These are phyloP conservation scores for Nannizziopsis arthrosporioides DNA, from an alignment of 2,329 filamentous ascomycete genomes.

Conservation along the genomic window DNA sequence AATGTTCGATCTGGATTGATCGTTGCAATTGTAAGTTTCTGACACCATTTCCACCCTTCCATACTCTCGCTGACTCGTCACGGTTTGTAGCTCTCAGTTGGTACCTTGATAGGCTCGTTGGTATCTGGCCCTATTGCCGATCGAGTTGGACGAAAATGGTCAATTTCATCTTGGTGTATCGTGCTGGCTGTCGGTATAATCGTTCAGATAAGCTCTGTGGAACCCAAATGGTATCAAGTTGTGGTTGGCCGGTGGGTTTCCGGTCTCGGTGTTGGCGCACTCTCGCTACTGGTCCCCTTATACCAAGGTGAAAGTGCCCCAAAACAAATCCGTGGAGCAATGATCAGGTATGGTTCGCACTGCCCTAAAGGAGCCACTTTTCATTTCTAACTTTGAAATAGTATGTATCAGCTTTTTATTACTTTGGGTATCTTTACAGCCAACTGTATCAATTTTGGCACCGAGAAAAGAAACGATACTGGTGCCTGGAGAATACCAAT, in stretches of 20 bases:
- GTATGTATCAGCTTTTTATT: slow-evolving; percentile 40
- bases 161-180: slow-evolving; percentile 36
- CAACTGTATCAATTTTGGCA: slow-evolving; percentile 40
- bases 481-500: slow-evolving; percentile 41
- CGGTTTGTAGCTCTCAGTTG: slow-evolving; percentile 30
- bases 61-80: neutral
- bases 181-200: slow-evolving; percentile 38
- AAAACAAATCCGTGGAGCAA: slow-evolving; percentile 37
- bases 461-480: slow-evolving; percentile 33
- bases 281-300: slow-evolving; percentile 38
- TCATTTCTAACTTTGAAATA: slow-evolving; percentile 13
- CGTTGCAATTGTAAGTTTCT: slow-evolving; percentile 32
- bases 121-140: slow-evolving; percentile 37
- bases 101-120: slow-evolving; percentile 31
- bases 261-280: slow-evolving; percentile 38
- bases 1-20: slow-evolving; percentile 36
- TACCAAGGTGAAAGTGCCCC: slow-evolving; percentile 39
- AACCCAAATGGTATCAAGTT: slow-evolving; percentile 34
- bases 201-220: slow-evolving; percentile 34
- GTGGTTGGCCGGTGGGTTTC: slow-evolving; percentile 38
- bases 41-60: slow-evolving; percentile 6
- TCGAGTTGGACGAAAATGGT: slow-evolving; percentile 35
- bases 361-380: neutral
- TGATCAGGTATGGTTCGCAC: slow-evolving; percentile 26
- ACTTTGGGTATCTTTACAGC: slow-evolving; percentile 41